phyloP scores from a whole-genome alignment of 768 basidiomycete genomes.

The Amanita thiersii region DNA sequence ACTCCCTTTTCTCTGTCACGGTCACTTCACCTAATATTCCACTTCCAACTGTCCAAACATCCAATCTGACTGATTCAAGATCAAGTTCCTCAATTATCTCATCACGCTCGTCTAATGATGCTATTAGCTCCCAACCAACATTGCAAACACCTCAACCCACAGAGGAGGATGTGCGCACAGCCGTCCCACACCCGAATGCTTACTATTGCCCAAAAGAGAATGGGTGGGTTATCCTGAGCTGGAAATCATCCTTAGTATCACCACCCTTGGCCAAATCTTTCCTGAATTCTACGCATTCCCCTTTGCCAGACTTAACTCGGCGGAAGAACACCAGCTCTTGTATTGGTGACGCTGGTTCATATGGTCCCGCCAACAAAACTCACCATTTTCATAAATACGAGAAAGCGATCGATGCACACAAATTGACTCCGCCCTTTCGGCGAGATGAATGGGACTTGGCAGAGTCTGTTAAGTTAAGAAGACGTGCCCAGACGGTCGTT shows the following conservation, averaged over 20 bases:
- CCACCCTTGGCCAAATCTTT: conserved; percentile 58
- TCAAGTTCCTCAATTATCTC: no score
- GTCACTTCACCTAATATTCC: conserved; percentile 21
- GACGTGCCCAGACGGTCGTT: conserved; percentile 31
- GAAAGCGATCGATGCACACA: conserved; percentile 60
- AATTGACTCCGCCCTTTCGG: conserved; percentile 53
- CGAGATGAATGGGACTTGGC: conserved; percentile 54
- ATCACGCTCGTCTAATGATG: no score
- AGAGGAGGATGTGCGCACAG: conserved; percentile 55
- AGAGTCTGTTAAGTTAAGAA: conserved; percentile 40
- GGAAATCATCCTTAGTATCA: conserved; percentile 53
- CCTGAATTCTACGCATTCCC: conserved; percentile 25
- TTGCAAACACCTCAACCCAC: conserved; percentile 33
- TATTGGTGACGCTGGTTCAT: conserved; percentile 37
- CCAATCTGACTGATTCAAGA: no score
- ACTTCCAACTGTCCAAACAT: not conserved
- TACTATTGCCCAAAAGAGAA: conserved; percentile 81
- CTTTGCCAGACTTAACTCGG: conserved; percentile 48
- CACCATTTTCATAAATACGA: conserved; percentile 80
- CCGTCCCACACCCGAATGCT: conserved; percentile 75
- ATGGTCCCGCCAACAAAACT: conserved; percentile 46
- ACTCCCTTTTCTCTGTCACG: conserved; percentile 59
- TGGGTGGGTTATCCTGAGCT: conserved; percentile 71
- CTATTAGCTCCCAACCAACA: not conserved
- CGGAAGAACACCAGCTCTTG: conserved; percentile 45